These are phyloP conservation scores for Suillus clintonianus DNA, from an alignment of 768 basidiomycete species.

Conservation along the genomic window DNA sequence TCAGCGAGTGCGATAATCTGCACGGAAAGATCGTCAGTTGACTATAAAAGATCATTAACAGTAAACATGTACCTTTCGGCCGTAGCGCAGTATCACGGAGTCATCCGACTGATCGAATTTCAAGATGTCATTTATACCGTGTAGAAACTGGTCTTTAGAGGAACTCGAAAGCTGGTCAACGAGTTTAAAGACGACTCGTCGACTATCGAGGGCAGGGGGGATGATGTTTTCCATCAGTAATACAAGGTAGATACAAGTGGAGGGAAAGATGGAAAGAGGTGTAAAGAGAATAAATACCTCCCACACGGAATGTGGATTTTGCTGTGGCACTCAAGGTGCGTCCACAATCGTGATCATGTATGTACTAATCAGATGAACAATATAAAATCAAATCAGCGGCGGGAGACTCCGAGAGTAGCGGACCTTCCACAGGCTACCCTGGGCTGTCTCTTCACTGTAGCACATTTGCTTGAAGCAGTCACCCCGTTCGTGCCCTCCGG, in stretches of 20 bases:
- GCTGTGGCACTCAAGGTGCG: slow-evolving; percentile 19
- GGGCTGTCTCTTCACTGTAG: not conserved
- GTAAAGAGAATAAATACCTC: slow-evolving; percentile 10
- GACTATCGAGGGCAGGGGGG: slow-evolving; percentile 17
- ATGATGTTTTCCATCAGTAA: slow-evolving; percentile 8
- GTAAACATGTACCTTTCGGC: slow-evolving; percentile 23
- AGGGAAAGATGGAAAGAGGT: slow-evolving; percentile 1
- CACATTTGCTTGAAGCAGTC: not conserved
- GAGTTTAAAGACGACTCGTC: no score
- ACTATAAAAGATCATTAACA: slow-evolving; percentile 8
- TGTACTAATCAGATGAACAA: no score
- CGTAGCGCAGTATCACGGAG: slow-evolving; percentile 21
- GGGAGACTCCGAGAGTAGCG: not conserved
- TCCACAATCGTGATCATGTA: not conserved
- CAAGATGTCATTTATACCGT: slow-evolving; percentile 28
- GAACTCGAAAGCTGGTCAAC: no score
- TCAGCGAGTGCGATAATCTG: slow-evolving; percentile 54
- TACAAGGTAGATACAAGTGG: not conserved
- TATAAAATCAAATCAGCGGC: slow-evolving; percentile 7
- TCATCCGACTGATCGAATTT: slow-evolving; percentile 18
- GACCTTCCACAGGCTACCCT: not conserved
- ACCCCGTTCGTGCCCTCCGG: not conserved
- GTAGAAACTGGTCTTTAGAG: slow-evolving; percentile 28
- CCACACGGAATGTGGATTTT: slow-evolving; percentile 16
- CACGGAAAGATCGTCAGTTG: not conserved